Evolutionary conservation across 441 rosid species (phyloP), one percentile per base, ranked within the genome.

Genomic region (Adansonia grandidieri): DNA sequence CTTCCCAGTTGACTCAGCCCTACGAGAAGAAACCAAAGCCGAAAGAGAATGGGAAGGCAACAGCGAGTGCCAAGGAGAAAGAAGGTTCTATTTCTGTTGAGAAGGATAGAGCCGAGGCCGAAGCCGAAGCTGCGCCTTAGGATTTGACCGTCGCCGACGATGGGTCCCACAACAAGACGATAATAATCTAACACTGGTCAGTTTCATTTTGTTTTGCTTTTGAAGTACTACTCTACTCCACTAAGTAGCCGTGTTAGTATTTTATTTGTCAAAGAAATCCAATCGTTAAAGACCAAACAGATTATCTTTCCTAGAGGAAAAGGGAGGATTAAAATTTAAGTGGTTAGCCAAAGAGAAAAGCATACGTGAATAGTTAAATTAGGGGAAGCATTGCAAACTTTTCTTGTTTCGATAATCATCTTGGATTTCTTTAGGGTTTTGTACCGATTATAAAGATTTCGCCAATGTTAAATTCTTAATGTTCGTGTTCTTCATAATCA

Each of bases 151-250:
- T 37, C 7, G 73, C 19, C 9, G 60, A 15, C 45, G 86, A 67
- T 50, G 84, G 66, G 45, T 9, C 86, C 4, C 71, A 65, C 61
- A 78, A 61, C 47, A 81, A 80, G 65, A 88, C 90, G 45, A 77
- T 93, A 67, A 85, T 93, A 8, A 75, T 95, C 13, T 98, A 95
- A 78, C 90, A 92, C 88, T 93, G 98, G 98, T 93, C 75, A 80
- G 70, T 22, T 73, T 71, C 13, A 19, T 20, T 15, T 9, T 28
- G 9, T 45, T 9, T 5, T 9, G 8, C 1, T 66, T 66, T 19
- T 5, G 22, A 13, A 70, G 19, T 42, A 5, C 42, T 37, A 37
- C 42, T 37, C 0, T 37, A 37, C 32, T 20, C 57, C 73, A 48
- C 32, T 1, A 14, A 22, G 40, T 20, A 20, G 56, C 57, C 1